phyloP scores from a whole-genome alignment of 1,139 yeast genomes.

The Meyerozyma elateridarum region DNA sequence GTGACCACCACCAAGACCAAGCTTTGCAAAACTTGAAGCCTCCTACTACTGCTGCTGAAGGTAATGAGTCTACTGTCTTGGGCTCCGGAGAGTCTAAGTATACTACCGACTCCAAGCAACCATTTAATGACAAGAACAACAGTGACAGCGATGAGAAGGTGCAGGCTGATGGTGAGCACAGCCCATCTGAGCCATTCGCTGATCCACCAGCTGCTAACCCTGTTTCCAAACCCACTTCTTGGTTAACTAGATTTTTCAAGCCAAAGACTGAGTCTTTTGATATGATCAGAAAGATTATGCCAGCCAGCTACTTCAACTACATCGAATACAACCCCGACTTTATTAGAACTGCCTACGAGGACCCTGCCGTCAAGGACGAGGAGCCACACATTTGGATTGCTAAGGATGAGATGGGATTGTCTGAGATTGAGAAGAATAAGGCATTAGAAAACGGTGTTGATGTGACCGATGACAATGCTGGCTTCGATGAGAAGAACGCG shows the following conservation, averaged over 20 bases:
- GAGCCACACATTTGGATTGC: constrained; percentile 71
- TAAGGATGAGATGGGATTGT: constrained; percentile 64
- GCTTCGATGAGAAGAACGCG: constrained; percentile 51
- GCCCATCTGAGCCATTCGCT: constrained; percentile 3
- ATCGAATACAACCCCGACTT: constrained; percentile 41
- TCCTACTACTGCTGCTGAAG: constrained; percentile 14
- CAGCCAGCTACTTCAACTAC: constrained; percentile 37
- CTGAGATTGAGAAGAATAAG: constrained; percentile 53
- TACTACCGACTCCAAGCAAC: constrained; percentile 8
- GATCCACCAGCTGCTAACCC: constrained; percentile 1
- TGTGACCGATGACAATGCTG: constrained; percentile 55
- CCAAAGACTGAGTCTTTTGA: constrained; percentile 41
- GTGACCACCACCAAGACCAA: constrained; percentile 21
- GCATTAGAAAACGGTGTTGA: constrained; percentile 54
- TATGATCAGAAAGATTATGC: constrained; percentile 34
- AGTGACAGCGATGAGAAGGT: constrained; percentile 2
- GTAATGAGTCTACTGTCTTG: constrained; percentile 10
- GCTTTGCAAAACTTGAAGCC: constrained; percentile 21
- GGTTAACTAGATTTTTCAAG: constrained; percentile 33
- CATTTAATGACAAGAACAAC: constrained; percentile 6
- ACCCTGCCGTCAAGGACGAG: constrained; percentile 57
- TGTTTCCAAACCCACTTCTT: constrained; percentile 18
- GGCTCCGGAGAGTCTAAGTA: constrained; percentile 5
- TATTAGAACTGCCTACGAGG: constrained; percentile 53
- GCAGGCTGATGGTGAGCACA: constrained; percentile 7